Evolutionary conservation across 2,329 filamentous ascomycete species (phyloP).

Genomic region (Fusarium oxysporum): DNA sequence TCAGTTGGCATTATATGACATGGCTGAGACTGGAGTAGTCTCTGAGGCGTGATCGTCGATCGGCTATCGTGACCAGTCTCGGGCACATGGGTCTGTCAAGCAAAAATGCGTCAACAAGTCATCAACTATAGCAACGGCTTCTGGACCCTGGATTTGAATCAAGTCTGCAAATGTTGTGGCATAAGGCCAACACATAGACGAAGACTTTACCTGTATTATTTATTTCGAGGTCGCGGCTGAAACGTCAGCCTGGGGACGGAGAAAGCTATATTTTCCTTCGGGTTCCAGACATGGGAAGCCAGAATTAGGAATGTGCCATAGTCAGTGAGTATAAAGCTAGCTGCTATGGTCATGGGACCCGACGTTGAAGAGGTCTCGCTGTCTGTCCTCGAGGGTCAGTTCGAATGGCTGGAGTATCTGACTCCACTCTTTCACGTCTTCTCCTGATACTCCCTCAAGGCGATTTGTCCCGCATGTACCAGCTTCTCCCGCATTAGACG

Average conservation of each 20-base stretch:
- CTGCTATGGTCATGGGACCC: background rate
- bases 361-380: background rate
- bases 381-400: background rate
- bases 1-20: background rate
- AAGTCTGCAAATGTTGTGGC: conserved; percentile 2
- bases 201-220: background rate
- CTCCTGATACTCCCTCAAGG: background rate
- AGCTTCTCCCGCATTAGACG: conserved; percentile 24
- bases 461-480: background rate
- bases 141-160: background rate
- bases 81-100: conserved; percentile 22
- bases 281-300: background rate
- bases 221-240: background rate
- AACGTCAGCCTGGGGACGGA: conserved; percentile 2
- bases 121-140: conserved; percentile 3
- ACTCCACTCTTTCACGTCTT: background rate
- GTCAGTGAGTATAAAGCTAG: background rate
- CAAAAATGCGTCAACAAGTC: conserved; percentile 18
- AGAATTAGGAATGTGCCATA: background rate
- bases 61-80: conserved; percentile 41
- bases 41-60: conserved; percentile 40
- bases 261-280: background rate
- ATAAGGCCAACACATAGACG: background rate
- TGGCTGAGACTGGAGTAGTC: conserved; percentile 21
- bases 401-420: background rate